A percentile compares a stretch with the other conserved stretches of the same genome.
Conservation (phyloP, 208 protist species). For the Lotmaria passim region DNA sequence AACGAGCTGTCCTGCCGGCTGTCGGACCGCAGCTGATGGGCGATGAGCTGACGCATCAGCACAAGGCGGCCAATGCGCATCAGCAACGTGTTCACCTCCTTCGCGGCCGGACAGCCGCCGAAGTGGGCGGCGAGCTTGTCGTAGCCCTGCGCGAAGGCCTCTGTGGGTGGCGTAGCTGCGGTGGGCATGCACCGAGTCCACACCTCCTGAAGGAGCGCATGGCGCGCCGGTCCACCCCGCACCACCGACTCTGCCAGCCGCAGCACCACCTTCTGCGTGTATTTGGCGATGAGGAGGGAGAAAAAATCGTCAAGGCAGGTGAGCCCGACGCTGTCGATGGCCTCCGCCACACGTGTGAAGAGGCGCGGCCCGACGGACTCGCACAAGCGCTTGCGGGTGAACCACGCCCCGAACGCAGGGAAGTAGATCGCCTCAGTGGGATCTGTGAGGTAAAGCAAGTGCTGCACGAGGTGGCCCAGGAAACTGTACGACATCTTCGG, state of each 20-base stretch:
- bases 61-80: slow-evolving; percentile 72
- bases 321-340: slow-evolving; percentile 83
- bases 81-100: slow-evolving; percentile 39
- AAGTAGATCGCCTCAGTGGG: slow-evolving; percentile 82
- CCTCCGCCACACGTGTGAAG: slow-evolving; percentile 82
- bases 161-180: slow-evolving; percentile 8
- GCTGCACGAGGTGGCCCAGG: slow-evolving; percentile 93
- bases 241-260: slow-evolving; percentile 33
- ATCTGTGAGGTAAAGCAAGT: slow-evolving; percentile 90
- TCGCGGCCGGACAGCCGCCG: background rate
- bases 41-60: slow-evolving; percentile 91
- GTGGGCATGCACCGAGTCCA: slow-evolving; percentile 34
- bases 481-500: slow-evolving; percentile 70
- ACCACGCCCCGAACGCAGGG: slow-evolving; percentile 87
- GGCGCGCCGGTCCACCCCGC: slow-evolving; percentile 14
- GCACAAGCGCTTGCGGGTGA: slow-evolving; percentile 45
- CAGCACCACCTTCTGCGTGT: slow-evolving; percentile 75
- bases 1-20: slow-evolving; percentile 86
- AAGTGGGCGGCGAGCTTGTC: slow-evolving; percentile 37
- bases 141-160: slow-evolving; percentile 42
- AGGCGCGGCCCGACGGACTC: slow-evolving; percentile 88
- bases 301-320: slow-evolving; percentile 88
- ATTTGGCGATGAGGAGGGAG: slow-evolving; percentile 92
- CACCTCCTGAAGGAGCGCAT: slow-evolving; percentile 13
- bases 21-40: slow-evolving; percentile 84